These are phyloP conservation scores for Epichloe hybrida DNA, from an alignment of 2,329 filamentous ascomycete species.

Conservation along the genomic window DNA sequence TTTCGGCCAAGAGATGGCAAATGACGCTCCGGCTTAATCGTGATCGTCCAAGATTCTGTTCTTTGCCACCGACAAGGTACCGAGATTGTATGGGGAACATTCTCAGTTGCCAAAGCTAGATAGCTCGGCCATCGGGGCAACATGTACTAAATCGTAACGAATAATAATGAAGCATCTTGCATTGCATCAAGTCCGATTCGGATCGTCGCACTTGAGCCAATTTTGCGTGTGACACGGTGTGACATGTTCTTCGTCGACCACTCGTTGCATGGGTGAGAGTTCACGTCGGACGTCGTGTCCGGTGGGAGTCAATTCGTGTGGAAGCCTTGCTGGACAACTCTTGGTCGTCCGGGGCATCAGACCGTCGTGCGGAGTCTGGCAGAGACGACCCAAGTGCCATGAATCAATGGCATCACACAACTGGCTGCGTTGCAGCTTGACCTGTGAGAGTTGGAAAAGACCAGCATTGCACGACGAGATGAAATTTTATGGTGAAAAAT, in stretches of 20 bases:
- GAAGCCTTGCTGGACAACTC: background rate
- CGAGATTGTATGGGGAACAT: conserved; percentile 56
- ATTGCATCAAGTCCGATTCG: background rate
- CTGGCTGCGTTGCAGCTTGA: background rate
- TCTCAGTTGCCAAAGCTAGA: conserved; percentile 48
- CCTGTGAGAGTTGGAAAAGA: background rate
- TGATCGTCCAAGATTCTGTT: conserved; percentile 52
- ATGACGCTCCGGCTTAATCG: conserved; percentile 99
- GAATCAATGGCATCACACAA: background rate
- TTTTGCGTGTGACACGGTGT: background rate
- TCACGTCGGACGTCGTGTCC: background rate
- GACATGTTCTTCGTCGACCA: background rate
- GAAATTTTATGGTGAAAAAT: background rate
- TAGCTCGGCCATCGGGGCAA: conserved; percentile 43
- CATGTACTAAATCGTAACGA: conserved; percentile 2
- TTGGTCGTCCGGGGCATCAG: background rate
- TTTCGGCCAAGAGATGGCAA: conserved; percentile 70
- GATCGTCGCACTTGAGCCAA: background rate
- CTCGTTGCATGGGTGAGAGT: background rate
- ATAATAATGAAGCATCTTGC: conserved; percentile 5
- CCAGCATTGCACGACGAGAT: background rate
- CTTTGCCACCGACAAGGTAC: conserved; percentile 75
- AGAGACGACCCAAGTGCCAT: background rate
- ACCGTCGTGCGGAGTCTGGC: background rate
- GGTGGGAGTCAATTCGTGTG: background rate